Conservation (phyloP, 176 grass and related monocot species). For the Urochloa ruziziensis region DNA sequence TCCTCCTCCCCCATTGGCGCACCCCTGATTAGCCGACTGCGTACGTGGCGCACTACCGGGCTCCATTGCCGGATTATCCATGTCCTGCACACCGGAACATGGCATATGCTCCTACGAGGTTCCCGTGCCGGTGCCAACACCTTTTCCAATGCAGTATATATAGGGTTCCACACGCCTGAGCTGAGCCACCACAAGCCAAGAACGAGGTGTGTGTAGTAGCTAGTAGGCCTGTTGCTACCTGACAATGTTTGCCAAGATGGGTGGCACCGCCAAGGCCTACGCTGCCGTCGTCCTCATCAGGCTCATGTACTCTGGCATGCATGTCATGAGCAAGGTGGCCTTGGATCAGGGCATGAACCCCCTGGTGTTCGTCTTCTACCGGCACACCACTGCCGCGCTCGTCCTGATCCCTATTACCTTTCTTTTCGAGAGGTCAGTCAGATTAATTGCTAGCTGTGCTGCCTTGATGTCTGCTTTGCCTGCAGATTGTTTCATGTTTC, state of each 20-base stretch:
- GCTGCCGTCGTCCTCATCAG: slow-evolving; percentile 46
- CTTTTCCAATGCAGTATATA: slow-evolving; percentile 31
- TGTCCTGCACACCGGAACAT: slow-evolving; percentile 32
- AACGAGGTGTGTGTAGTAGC: not conserved
- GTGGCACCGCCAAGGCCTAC: slow-evolving; percentile 38
- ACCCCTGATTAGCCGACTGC: slow-evolving; percentile 22
- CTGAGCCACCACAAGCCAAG: not conserved
- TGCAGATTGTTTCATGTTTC: not conserved
- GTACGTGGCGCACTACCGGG: slow-evolving; percentile 23
- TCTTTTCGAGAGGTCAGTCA: slow-evolving; percentile 53
- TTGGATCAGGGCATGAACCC: slow-evolving; percentile 67
- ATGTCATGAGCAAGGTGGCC: slow-evolving; percentile 56
- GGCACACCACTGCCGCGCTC: slow-evolving; percentile 57
- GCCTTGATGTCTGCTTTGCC: not conserved
- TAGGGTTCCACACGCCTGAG: not conserved
- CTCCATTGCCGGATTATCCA: slow-evolving; percentile 25
- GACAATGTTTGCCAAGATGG: slow-evolving; percentile 26
- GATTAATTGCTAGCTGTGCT: not conserved
- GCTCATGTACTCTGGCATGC: slow-evolving; percentile 68
- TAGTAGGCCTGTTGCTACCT: no score
- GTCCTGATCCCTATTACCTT: slow-evolving; percentile 52
- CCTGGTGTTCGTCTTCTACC: slow-evolving; percentile 69
- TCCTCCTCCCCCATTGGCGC: slow-evolving; percentile 34
- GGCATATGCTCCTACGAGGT: slow-evolving; percentile 48
- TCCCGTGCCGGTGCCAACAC: not conserved